Evolutionary conservation across 2,329 filamentous ascomycete species (phyloP), one percentile per base, ranked within the genome.

Genomic region (Metarhizium sp.): DNA sequence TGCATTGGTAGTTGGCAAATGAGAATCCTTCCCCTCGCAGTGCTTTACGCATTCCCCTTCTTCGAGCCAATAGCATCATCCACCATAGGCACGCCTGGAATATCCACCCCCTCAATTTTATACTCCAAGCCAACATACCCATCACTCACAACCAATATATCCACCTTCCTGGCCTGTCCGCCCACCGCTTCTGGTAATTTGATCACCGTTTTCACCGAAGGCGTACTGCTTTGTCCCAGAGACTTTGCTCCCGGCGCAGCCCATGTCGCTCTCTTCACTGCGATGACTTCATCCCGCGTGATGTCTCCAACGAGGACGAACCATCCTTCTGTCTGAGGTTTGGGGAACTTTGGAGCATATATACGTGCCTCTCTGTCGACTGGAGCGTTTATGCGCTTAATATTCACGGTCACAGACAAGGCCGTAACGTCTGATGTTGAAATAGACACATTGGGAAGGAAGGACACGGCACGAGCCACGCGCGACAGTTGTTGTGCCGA

Each of bases 311-410:
- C 79, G 25, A 97, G 67, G 14, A 94, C 82, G 69, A 99, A 97
- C 81, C 86, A 97, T 0, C 92, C 92, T 66, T 99, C 94, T 0
- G 85, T 94, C 71, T 99, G 94, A 16, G 91, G 85, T 71, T 99
- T 99, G 1, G 92, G 92, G 72, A 95, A 97, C 25, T 82, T 80
- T 2, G 95, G 92, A 0, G 94, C 90, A 63, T 86, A 96, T 66
- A 96, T 87, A 58, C 87, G 82, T 51, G 82, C 85, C 1, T 91
- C 87, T 8, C 78, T 74, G 65, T 87, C 80, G 13, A 76, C 74
- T 4, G 86, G 70, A 1, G 80, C 67, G 69, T 95, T 96, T 51
- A 80, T 73, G 0, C 92, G 84, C 46, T 75, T 77, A 14, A 96
- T 68, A 2, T 73, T 72, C 11, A 94, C 74, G 0, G 79, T 81